Percentiles rank a stretch among this genome's conserved stretches.
These are phyloP conservation scores for Pseudognaphalium luteoalbum DNA, from an alignment of 129 eudicot genomes.

Conservation along the genomic window DNA sequence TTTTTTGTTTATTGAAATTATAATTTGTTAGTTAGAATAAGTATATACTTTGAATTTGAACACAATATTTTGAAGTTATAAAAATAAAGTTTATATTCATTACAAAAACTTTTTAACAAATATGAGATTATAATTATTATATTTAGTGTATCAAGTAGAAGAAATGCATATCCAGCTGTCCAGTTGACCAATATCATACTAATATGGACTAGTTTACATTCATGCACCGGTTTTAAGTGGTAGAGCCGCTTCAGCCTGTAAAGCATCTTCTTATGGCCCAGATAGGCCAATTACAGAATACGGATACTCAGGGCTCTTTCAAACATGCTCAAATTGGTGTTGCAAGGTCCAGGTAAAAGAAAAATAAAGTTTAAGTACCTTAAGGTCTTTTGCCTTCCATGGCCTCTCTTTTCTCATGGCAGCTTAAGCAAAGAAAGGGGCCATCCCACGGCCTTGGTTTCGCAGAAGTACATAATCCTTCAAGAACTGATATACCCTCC, in stretches of 20 bases:
- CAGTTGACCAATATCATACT: neutral
- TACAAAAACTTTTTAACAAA: neutral
- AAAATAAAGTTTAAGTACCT: conserved; percentile 37
- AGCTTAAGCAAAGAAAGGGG: conserved; percentile 87
- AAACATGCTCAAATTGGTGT: neutral
- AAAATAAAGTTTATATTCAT: neutral
- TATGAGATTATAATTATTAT: neutral
- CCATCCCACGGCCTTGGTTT: conserved; percentile 97
- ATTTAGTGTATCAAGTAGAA: conserved; percentile 3
- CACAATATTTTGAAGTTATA: neutral
- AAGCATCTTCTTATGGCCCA: conserved; percentile 11
- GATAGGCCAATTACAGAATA: neutral
- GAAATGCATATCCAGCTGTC: conserved; percentile 15
- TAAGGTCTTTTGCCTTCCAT: conserved; percentile 97
- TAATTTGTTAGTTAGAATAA: neutral
- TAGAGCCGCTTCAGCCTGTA: neutral
- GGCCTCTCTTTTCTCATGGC: conserved; percentile 97
- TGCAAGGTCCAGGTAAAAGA: neutral
- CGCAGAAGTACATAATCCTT: conserved; percentile 38
- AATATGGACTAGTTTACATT: conserved; percentile 4
- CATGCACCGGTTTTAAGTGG: conserved; percentile 7
- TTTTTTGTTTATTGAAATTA: neutral
- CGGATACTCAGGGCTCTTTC: neutral
- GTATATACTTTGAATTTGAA: neutral
- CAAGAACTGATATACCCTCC: conserved; percentile 87